Base-by-base conservation (phyloP, 2,329 filamentous ascomycete species). In the Graphilbum ipis-grandicollis region DNA sequence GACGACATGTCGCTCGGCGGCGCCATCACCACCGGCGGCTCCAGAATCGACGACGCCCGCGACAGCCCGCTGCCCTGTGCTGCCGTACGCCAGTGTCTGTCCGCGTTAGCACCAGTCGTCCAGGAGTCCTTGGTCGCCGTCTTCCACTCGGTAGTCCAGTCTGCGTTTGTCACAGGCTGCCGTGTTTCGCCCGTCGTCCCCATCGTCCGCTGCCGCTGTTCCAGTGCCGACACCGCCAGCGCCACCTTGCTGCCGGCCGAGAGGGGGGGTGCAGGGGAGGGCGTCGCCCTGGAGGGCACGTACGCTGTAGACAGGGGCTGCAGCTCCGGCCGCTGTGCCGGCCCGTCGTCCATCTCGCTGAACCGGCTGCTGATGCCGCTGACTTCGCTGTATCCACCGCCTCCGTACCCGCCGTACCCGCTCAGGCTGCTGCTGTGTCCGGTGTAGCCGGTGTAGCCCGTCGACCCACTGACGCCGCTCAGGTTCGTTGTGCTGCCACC, bases 1-100 rank as follows among this genome's bases (percentile, higher is more conserved):
- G 74, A 68, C 6, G 64, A 64, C 51, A 79, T 73, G 42, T 62
- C 39, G 26, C 72, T 66, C 4, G 75, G 71, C 5, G 65, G 65
- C 51, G 43, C 33, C 38, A 46, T 43, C 42, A 79, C 74, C 42
- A 63, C 59, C 3, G 68, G 67, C 4, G 70, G 66, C 36, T 78
- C 75, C 37, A 65, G 55, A 39, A 72, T 60, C 9, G 68, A 72
- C 19, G 58, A 61, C 14, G 54, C 52, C 39, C 58, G 52, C 19
- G 63, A 60, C 39, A 56, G 56, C 13, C 28, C 19, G 18, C 23
- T 14, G n/a, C 33, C 19, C 22, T 34, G 35, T 12, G 39, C 38
- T 13, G 31, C 17, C 8, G 32, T 18, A 12, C 34, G 15, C 26
- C 38, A 36, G 10, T 37, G 39, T 30, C 43, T 44, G 35, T 34